A percentile compares a stretch with the other conserved stretches of the same genome.
phyloP scores from a whole-genome alignment of 2,329 filamentous ascomycete genomes.

The Pseudopyricularia cyperi region DNA sequence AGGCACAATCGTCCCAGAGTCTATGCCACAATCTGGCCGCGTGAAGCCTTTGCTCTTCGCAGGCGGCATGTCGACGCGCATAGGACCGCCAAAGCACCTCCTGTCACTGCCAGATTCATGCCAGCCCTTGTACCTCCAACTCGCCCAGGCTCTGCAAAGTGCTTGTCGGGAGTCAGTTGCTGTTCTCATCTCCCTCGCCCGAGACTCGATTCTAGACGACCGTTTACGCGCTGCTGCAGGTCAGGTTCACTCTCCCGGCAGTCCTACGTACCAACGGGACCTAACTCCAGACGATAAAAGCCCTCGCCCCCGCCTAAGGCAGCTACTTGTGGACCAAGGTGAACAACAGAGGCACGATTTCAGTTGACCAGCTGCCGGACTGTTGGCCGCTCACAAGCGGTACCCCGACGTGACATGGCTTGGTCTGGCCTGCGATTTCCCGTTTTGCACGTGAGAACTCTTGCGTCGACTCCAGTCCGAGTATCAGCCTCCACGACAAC shows the following conservation, averaged over 20 bases:
- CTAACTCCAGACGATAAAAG: background rate
- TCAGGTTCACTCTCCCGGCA: background rate
- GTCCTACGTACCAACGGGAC: too few relatives aligned
- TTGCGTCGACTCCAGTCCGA: conserved; percentile 14
- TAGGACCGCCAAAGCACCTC: conserved; percentile 17
- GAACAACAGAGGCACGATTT: background rate
- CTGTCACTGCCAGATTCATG: conserved; percentile 13
- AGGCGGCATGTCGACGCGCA: conserved; percentile 17
- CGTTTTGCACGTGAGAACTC: conserved; percentile 14
- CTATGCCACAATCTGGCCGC: background rate
- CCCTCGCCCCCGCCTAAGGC: background rate
- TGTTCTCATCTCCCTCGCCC: conserved; percentile 14
- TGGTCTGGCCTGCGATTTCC: conserved; percentile 19
- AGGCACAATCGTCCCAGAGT: background rate
- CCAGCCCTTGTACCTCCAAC: conserved; percentile 14
- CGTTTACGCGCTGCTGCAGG: background rate
- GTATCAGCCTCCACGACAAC: conserved; percentile 10
- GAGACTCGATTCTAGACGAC: background rate
- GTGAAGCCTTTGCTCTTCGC: conserved; percentile 17
- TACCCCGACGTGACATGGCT: conserved; percentile 16
- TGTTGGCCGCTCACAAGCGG: conserved; percentile 16
- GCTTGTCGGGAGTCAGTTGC: conserved; percentile 11
- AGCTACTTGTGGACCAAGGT: background rate
- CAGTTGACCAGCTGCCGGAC: conserved; percentile 6
- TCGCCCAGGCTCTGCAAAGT: conserved; percentile 11